Percentiles rank a stretch among this genome's conserved stretches.
Evolutionary conservation across 202 grass and related monocot species (phyloP).

Genomic region (Zoysia matrella): DNA sequence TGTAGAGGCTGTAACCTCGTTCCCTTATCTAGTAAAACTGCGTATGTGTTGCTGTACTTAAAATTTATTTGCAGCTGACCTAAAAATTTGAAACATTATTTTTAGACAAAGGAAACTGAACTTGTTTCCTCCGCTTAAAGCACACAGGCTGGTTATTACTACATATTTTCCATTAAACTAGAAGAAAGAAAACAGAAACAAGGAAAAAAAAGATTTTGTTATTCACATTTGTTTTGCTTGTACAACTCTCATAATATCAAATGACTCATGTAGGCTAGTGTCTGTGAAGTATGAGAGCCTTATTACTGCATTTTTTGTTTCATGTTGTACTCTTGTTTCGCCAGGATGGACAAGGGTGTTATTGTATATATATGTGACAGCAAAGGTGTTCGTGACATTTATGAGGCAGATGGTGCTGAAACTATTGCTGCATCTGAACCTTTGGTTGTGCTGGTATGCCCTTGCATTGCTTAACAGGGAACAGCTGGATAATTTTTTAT

Average conservation of each 20-base stretch:
- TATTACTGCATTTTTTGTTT: neutral
- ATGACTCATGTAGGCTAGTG: neutral
- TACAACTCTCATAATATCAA: neutral
- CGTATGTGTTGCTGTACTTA: neutral
- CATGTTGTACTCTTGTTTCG: neutral
- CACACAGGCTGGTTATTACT: no score
- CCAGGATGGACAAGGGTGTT: constrained; percentile 97
- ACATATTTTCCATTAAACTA: no score
- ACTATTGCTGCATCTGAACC: constrained; percentile 86
- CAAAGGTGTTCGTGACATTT: constrained; percentile 91
- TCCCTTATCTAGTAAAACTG: no score
- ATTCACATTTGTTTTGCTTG: no score
- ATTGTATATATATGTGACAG: constrained; percentile 99
- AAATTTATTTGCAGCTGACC: neutral
- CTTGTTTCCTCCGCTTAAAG: no score
- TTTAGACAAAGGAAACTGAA: no score
- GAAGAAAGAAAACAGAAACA: no score
- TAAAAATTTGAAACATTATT: constrained; percentile 5
- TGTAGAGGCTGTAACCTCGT: no score
- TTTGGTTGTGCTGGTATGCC: constrained; percentile 82
- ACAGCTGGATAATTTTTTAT: neutral
- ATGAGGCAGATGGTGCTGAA: constrained; percentile 87
- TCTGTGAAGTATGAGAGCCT: neutral
- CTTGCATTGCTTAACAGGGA: neutral
- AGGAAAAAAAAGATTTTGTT: no score